Conservation (phyloP, 2,329 filamentous ascomycete genomes). For the Penicillium sp. region DNA sequence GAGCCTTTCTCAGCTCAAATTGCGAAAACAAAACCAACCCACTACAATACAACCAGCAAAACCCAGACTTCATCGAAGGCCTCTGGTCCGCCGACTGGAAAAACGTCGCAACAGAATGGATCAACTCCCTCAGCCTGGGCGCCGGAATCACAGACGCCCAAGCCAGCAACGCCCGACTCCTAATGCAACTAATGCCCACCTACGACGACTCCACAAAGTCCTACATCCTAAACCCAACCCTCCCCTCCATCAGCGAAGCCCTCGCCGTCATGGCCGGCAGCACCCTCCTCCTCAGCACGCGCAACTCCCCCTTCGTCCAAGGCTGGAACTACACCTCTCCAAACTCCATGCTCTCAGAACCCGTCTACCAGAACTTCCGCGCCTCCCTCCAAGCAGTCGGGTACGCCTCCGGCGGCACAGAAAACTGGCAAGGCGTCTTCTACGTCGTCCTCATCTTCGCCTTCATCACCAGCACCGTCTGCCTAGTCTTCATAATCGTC, state of each 20-base stretch:
- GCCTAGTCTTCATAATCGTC: slow-evolving; percentile 57
- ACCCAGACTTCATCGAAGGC: slow-evolving; percentile 31
- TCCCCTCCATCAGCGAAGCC: slow-evolving; percentile 68
- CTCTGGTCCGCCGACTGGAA: slow-evolving; percentile 48
- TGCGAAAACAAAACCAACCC: slow-evolving; percentile 56
- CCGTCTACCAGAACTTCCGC: slow-evolving; percentile 56
- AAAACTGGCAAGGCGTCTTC: slow-evolving; percentile 60
- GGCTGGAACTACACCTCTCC: slow-evolving; percentile 46
- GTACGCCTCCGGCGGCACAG: slow-evolving; percentile 62
- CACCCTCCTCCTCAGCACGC: slow-evolving; percentile 57
- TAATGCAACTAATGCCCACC: slow-evolving; percentile 51
- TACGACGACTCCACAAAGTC: slow-evolving; percentile 26
- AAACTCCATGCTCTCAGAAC: slow-evolving; percentile 36
- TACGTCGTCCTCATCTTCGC: slow-evolving; percentile 60
- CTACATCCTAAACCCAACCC: slow-evolving; percentile 42
- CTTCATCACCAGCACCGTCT: slow-evolving; percentile 61
- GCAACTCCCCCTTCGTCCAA: slow-evolving; percentile 56
- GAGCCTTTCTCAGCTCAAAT: slow-evolving; percentile 54
- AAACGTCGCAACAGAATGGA: slow-evolving; percentile 52
- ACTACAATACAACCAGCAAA: slow-evolving; percentile 51
- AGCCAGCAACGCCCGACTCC: slow-evolving; percentile 54
- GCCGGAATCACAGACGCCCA: slow-evolving; percentile 52
- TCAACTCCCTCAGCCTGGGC: slow-evolving; percentile 51
- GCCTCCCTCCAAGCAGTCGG: slow-evolving; percentile 59
- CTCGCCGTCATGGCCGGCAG: slow-evolving; percentile 64